Evolutionary conservation across 2,329 filamentous ascomycete genomes (phyloP), one percentile per base, ranked within the genome.

Genomic region (Neofusicoccum kwambonambiense): DNA sequence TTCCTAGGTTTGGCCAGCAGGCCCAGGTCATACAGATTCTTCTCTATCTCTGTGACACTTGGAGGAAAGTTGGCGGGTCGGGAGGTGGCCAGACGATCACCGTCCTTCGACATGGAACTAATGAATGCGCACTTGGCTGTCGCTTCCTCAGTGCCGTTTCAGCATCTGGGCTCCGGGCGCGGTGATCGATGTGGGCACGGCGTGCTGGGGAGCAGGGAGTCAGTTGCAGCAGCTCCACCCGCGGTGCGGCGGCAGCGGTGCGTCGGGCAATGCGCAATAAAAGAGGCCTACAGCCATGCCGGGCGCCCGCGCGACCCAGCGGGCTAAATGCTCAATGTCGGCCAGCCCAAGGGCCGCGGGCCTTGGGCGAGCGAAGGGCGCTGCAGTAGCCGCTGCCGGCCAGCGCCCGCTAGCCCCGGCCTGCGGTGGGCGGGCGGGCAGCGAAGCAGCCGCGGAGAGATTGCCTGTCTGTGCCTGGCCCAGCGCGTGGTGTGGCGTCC

Each of bases 21-120:
- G 54, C 67, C 66, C 45, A 68, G 66, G 56, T 60, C 62, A 60
- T 64, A 49, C 58, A 68, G 58, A 35, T 65, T 68, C 27, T 47
- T 57, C 60, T 68, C 65, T 44, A 67, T 58, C 15, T 65, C 37
- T 47, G 51, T 58, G 51, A 35, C 51, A 42, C 62, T 31, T 11
- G 19, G 22, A 45, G 42, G 62, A 39, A 50, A 35, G 61, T 35
- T 54, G 19, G 47, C 37, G 50, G 51, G 51, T 39, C 50, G 51
- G 51, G 52, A 45, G 52, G 52, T 49, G 41, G 50, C 39, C 61
- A 63, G 49, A 42, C 35, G 49, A 63, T 63, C 45, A 35, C 19
- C 15, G 58, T 31, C 51, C 37, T 57, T 51, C 35, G 50, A 56
- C 64, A 65, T 65, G 56, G 58, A 49, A 39, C 57, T 50, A 65